A percentile compares a stretch with the other conserved stretches of the same genome.
phyloP scores from a whole-genome alignment of 2,329 filamentous ascomycete genomes.

The Meredithiella fracta region DNA sequence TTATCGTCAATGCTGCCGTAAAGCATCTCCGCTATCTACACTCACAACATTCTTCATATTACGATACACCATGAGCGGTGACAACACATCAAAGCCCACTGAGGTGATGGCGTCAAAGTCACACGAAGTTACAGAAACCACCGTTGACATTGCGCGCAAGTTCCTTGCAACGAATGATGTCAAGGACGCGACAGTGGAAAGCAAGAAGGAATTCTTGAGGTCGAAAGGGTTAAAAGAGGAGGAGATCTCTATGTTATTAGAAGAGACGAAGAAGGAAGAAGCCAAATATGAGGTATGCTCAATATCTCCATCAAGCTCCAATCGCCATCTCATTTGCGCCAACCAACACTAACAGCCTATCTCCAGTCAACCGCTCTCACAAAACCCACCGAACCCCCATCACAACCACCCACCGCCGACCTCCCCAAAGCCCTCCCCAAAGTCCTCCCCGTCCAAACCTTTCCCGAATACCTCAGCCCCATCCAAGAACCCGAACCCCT shows the following conservation, averaged over 20 bases:
- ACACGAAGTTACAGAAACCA: not conserved
- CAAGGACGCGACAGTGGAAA: conserved; percentile 48
- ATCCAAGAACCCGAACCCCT: conserved; percentile 40
- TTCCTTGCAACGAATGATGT: conserved; percentile 67
- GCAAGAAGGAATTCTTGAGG: conserved; percentile 60
- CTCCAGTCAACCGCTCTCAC: not conserved
- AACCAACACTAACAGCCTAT: not conserved
- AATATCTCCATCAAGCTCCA: not conserved
- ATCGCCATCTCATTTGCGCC: not conserved
- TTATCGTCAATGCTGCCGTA: too few relatives aligned
- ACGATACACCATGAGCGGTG: not conserved
- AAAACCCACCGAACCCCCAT: not conserved
- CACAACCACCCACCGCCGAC: conserved; percentile 8
- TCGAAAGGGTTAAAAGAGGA: conserved; percentile 54
- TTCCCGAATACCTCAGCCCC: conserved; percentile 51
- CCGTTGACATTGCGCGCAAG: conserved; percentile 47
- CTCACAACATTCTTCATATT: not conserved
- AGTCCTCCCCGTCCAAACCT: conserved; percentile 40
- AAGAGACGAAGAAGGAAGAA: conserved; percentile 6
- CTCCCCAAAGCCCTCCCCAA: not conserved
- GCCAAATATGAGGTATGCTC: not conserved
- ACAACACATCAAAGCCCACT: not conserved
- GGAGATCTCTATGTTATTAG: conserved; percentile 53
- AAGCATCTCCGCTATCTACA: not conserved
- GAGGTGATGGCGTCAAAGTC: not conserved